phyloP scores from a whole-genome alignment of 257 asterid genomes.

The Knoxia roxburghii region DNA sequence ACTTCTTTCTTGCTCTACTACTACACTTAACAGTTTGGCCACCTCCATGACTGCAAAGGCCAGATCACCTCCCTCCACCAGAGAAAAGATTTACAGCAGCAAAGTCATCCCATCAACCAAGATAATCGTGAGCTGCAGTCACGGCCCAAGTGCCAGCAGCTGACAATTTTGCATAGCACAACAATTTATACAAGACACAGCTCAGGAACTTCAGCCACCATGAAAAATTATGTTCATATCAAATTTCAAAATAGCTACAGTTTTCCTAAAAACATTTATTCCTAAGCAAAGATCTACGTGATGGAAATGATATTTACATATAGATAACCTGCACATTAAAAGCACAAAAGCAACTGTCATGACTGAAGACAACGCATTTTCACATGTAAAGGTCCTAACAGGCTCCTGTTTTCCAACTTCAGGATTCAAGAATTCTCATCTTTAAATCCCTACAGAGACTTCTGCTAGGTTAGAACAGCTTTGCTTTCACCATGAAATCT shows the following conservation, averaged over 20 bases:
- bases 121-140: too few species aligned
- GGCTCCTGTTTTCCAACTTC: constrained; percentile 3
- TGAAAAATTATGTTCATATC: not conserved
- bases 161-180: too few species aligned
- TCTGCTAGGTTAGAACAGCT: not conserved
- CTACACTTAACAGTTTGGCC: too few species aligned
- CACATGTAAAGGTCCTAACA: constrained; percentile 6
- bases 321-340: constrained; percentile 1
- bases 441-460: not conserved
- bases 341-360: not conserved
- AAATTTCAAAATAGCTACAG: constrained; percentile 5
- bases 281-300: constrained; percentile 1
- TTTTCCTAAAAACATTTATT: not conserved
- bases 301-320: constrained; percentile 14
- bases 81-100: too few species aligned
- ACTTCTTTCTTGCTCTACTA: too few species aligned
- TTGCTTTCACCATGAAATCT: not conserved
- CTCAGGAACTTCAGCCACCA: not conserved
- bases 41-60: too few species aligned
- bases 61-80: too few species aligned
- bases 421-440: not conserved
- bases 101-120: too few species aligned
- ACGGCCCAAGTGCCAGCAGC: too few species aligned
- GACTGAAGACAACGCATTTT: not conserved
- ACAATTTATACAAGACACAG: too few species aligned